A percentile compares a stretch with the other conserved stretches of the same genome.
Evolutionary conservation across 768 basidiomycete species (phyloP).

Genomic region (Naematelia aurantialba): DNA sequence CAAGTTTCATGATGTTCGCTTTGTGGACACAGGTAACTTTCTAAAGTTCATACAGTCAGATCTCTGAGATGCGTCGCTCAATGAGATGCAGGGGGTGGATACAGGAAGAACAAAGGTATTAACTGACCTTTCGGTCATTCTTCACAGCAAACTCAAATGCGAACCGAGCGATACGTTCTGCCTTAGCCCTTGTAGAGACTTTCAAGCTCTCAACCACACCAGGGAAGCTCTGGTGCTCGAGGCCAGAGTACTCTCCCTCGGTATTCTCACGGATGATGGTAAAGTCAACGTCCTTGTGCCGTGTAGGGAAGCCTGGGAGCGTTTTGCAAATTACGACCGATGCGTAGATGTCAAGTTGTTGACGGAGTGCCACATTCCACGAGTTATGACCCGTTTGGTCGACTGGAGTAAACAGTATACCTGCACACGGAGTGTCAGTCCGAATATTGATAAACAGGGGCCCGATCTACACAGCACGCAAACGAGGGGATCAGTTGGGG

Average conservation of each 20-base stretch:
- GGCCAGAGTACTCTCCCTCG: conserved; percentile 97
- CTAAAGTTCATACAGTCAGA: conserved; percentile 52
- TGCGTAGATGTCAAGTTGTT: conserved; percentile 96
- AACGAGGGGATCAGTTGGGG: not conserved
- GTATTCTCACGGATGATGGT: conserved; percentile 99
- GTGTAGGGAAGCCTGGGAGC: conserved; percentile 89
- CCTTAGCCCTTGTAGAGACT: conserved; percentile 90
- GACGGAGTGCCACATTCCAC: conserved; percentile 99
- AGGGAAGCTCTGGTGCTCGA: conserved; percentile 90
- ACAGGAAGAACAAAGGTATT: not conserved
- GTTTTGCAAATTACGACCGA: conserved; percentile 98
- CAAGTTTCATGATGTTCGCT: conserved; percentile 99
- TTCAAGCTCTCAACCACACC: conserved; percentile 98
- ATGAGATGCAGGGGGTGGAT: conserved; percentile 3
- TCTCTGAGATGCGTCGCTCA: not conserved
- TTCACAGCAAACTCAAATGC: conserved; percentile 98
- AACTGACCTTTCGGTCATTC: conserved; percentile 86
- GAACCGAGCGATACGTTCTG: conserved; percentile 92
- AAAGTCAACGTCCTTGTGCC: conserved; percentile 95
- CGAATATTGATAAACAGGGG: not conserved
- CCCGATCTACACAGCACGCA: not conserved
- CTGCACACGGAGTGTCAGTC: conserved; percentile 52
- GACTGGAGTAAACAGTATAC: conserved; percentile 97
- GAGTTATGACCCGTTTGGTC: conserved; percentile 95
- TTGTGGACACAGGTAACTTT: conserved; percentile 99